phyloP scores from a whole-genome alignment of 139 green algal species.

The Chlorella sp. region DNA sequence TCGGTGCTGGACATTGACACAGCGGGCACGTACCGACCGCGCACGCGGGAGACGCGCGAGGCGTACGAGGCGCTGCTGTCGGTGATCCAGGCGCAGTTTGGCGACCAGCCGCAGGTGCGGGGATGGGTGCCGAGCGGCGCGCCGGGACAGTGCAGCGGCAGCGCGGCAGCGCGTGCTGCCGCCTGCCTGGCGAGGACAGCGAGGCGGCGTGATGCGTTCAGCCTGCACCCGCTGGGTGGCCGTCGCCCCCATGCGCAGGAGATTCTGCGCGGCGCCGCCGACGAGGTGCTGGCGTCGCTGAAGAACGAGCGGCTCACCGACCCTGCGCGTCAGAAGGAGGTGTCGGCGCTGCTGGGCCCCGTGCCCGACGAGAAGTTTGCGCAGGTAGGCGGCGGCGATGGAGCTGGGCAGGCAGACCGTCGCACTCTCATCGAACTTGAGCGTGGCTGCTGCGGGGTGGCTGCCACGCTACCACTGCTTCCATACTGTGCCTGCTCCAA shows the following conservation, averaged over 20 bases:
- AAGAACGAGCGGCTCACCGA: constrained; percentile 84
- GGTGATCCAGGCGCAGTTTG: constrained; percentile 84
- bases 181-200: too few relatives aligned
- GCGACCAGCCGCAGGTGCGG: constrained; percentile 90
- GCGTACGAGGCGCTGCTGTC: constrained; percentile 94
- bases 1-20: constrained; percentile 84
- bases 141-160: too few relatives aligned
- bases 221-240: too few relatives aligned
- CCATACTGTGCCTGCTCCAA: too few relatives aligned
- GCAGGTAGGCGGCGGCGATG: constrained; percentile 84
- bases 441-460: too few relatives aligned
- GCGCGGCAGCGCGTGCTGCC: too few relatives aligned
- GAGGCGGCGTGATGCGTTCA: too few relatives aligned
- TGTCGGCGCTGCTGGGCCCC: constrained; percentile 74
- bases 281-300: constrained; percentile 94
- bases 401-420: constrained; percentile 92
- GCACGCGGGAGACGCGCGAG: constrained; percentile 85
- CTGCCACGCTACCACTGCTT: too few relatives aligned
- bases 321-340: constrained; percentile 73
- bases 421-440: too few relatives aligned
- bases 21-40: constrained; percentile 72
- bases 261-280: constrained; percentile 91
- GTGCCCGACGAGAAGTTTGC: constrained; percentile 82
- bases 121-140: too few relatives aligned
- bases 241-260: too few relatives aligned